Evolutionary conservation across 306 rosid species (phyloP), one percentile per base, ranked within the genome.

Genomic region (Canavalia gladiata): DNA sequence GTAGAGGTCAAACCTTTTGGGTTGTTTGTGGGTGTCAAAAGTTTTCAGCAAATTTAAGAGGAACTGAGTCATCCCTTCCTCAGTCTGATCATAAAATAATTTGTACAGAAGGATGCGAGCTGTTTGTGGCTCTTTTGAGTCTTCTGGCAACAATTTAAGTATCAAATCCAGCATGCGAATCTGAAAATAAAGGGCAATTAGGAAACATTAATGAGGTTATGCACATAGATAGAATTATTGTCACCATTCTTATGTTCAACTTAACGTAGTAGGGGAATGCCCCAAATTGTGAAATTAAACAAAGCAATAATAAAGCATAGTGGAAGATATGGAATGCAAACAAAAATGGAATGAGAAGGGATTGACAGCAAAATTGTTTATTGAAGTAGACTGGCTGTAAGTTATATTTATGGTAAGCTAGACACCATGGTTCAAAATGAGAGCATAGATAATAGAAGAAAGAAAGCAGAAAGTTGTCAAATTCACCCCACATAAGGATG

Each of bases 21-120:
- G 90, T 77, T 93, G 99, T 73, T 95, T 95, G 81, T 91, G 91
- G 66, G 85, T 79, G 82, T 95, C 95, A 86, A 95, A 95, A 4
- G 87, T 84, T 86, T 87, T 95, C 68, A 95, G 81, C 89, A 87
- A 83, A 87, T 86, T 90, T 70, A 95, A 81, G 55, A 93, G 93
- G 81, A 95, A 91, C 1, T 87, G 97, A 74, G 97, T 95, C 92
- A 95, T 89, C 83, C 99, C 99, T 83, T 93, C 92, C 72, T 93
- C 99, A 41, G 99, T 95, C 87, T 95, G 99, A 74, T 95, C 97
- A 86, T 95, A 95, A 91, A 91, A 93, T 82, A 95, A 84, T 84
- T 95, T 95, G 89, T 95, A 93, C 70, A 95, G 93, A 82, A 95
- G 97, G 73, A 95, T 87, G 70, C 97, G 97, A 76, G 94, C 89